Evolutionary conservation across 805 yeast species (phyloP), one percentile per base, ranked within the genome.

Genomic region (Kregervanrija fluxuum): DNA sequence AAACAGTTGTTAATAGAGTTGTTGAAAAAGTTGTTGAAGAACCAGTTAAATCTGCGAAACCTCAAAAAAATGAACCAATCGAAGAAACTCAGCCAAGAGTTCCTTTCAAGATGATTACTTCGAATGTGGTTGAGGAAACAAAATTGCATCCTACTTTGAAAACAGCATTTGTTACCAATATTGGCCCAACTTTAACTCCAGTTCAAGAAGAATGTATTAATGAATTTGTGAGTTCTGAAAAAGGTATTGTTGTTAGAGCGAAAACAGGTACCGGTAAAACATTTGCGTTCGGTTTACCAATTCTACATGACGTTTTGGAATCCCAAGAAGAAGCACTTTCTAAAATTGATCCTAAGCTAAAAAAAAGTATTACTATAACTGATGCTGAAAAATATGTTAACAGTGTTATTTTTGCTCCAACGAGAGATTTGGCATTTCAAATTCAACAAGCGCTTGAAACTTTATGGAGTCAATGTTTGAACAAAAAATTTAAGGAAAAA

Each of bases 201-300:
- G 91, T 85, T 30, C 95, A 85, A 60, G 74, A 75, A 46, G 68
- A 72, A 51, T 69, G 89, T 11, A 71, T 85, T 38, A 67, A 71
- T 40, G 83, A 85, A 16, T 64, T 84, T 35, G 56, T 67, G 12
- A 67, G 69, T 35, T 67, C 73, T n/a, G 61, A 70, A 13, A 65
- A 68, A 31, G 90, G 91, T 51, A 70, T 87, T 37, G 87, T 89
- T 16, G 89, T 88, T 34, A 74, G 95, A 56, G 96, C 97, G 28
- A 87, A 87, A 62, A 89, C 97, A 3, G 97, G 97, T 61, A 89
- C 97, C 2, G 97, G 97, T 57, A 89, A 89, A 62, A 89, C 97
- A 0, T 78, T 85, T 50, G 95, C 96, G 0, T 89, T 87, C 62
- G 82, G 90, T 48, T 69, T 90, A 37, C 96, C 96, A 2, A 67